Conservation (phyloP, 805 yeast genomes). For the Metschnikowia chrysomelidarum region DNA sequence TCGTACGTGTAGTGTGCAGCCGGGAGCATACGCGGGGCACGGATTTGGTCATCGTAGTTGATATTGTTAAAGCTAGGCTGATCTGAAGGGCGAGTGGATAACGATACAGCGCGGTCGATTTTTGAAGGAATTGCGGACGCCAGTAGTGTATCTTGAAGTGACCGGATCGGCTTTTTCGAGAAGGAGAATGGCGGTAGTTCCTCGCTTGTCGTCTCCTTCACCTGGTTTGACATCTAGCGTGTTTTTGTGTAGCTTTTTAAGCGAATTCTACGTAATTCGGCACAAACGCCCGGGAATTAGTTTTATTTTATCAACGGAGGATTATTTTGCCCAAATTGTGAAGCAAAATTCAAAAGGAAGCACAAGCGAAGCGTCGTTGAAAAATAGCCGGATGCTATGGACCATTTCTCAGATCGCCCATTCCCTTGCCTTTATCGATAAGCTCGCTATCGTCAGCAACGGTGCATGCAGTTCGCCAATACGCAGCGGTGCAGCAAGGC, state of each 20-base stretch:
- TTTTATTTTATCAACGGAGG: too few species aligned
- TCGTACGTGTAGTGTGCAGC: conserved; percentile 26
- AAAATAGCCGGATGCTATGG: too few species aligned
- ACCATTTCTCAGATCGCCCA: too few species aligned
- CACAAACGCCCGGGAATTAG: too few species aligned
- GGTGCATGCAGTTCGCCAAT: conserved; percentile 4
- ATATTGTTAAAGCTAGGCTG: conserved; percentile 22
- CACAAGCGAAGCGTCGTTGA: too few species aligned
- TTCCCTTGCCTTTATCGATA: too few species aligned
- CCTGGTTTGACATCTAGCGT: not conserved
- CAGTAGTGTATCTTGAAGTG: conserved; percentile 8
- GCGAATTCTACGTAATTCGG: too few species aligned
- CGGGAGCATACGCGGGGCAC: conserved; percentile 54
- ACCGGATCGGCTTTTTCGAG: conserved; percentile 18
- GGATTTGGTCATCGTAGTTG: conserved; percentile 52
- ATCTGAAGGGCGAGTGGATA: conserved; percentile 5
- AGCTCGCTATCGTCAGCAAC: conserved; percentile 9
- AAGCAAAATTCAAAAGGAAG: too few species aligned
- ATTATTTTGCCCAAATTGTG: too few species aligned
- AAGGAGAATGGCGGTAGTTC: conserved; percentile 21
- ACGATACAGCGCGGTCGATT: conserved; percentile 5
- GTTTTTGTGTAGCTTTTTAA: too few species aligned
- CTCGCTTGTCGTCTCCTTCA: conserved; percentile 8
- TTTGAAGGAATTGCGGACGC: conserved; percentile 14
- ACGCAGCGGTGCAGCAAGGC: conserved; percentile 1